phyloP scores from a whole-genome alignment of 768 basidiomycete genomes.

The Cyclocybe cylindracea region DNA sequence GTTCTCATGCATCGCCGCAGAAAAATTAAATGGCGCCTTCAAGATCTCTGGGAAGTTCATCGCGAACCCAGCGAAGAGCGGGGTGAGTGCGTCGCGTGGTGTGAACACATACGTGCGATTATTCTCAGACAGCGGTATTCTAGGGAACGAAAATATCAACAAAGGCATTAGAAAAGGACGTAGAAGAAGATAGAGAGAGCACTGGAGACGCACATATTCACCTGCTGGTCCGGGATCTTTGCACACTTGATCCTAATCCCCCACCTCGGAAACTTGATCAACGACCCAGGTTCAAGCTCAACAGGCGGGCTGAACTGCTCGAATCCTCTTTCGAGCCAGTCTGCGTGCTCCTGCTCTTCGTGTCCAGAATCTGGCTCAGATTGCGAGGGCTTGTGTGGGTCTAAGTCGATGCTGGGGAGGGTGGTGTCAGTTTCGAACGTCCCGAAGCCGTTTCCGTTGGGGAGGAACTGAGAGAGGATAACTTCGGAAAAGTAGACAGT shows the following conservation, averaged over 20 bases:
- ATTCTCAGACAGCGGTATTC: slow-evolving; percentile 7
- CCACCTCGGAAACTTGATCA: slow-evolving; percentile 38
- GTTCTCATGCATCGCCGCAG: not conserved
- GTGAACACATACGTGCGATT: slow-evolving; percentile 33
- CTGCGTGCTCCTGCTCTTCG: no score
- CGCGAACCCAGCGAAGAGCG: slow-evolving; percentile 32
- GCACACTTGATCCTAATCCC: slow-evolving; percentile 38
- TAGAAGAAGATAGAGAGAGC: not conserved
- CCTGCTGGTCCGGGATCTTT: slow-evolving; percentile 27
- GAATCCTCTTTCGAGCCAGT: no score
- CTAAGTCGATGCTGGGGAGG: slow-evolving; percentile 16
- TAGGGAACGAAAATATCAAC: not conserved
- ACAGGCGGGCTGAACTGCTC: no score
- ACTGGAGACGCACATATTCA: slow-evolving; percentile 29
- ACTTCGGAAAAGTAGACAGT: slow-evolving; percentile 40
- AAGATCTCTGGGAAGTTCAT: slow-evolving; percentile 29
- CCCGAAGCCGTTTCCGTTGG: slow-evolving; percentile 38
- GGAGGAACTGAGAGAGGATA: slow-evolving; percentile 30
- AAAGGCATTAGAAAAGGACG: not conserved
- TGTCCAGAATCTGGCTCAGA: no score
- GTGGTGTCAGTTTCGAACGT: slow-evolving; percentile 29
- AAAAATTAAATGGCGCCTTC: slow-evolving; percentile 16
- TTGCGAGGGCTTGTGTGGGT: not conserved
- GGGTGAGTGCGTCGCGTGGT: slow-evolving; percentile 29
- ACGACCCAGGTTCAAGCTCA: not conserved